These are phyloP conservation scores for Xylariaceae sp. DNA, from an alignment of 2,329 filamentous ascomycete genomes.

Conservation along the genomic window DNA sequence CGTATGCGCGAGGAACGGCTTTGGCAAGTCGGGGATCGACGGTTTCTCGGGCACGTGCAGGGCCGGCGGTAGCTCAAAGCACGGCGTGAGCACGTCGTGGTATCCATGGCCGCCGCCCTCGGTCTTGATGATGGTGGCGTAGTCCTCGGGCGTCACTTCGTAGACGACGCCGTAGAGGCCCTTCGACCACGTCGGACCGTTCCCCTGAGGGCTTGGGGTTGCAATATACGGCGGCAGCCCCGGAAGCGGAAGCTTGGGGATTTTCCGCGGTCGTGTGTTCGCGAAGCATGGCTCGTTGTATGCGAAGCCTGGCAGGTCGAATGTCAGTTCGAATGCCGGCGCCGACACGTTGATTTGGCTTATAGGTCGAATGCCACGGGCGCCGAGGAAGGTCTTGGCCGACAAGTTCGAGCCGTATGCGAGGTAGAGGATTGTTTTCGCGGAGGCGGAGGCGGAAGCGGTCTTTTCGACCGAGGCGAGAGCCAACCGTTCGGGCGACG, in stretches of 20 bases:
- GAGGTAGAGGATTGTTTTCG: conserved; percentile 65
- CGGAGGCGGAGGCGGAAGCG: conserved; percentile 15
- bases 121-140: conserved; percentile 78
- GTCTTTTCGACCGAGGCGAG: conserved; percentile 29
- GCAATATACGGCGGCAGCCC: conserved; percentile 30
- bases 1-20: conserved; percentile 77
- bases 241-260: conserved; percentile 39
- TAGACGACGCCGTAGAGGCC: conserved; percentile 92
- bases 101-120: conserved; percentile 88
- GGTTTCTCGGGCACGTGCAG: conserved; percentile 62
- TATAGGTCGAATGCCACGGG: conserved; percentile 73
- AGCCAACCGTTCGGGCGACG: conserved; percentile 38
- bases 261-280: conserved; percentile 63
- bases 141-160: conserved; percentile 82
- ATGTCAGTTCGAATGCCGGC: conserved; percentile 72
- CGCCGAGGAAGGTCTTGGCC: conserved; percentile 72
- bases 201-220: conserved; percentile 26
- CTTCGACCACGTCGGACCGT: conserved; percentile 63
- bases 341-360: conserved; percentile 78
- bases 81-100: conserved; percentile 74
- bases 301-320: conserved; percentile 80
- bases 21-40: conserved; percentile 46
- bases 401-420: conserved; percentile 91
- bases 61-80: conserved; percentile 61
- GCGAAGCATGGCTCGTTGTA: conserved; percentile 92